phyloP scores from a whole-genome alignment of 73 alveolate genomes.

The Paramecium tetraurelia region DNA sequence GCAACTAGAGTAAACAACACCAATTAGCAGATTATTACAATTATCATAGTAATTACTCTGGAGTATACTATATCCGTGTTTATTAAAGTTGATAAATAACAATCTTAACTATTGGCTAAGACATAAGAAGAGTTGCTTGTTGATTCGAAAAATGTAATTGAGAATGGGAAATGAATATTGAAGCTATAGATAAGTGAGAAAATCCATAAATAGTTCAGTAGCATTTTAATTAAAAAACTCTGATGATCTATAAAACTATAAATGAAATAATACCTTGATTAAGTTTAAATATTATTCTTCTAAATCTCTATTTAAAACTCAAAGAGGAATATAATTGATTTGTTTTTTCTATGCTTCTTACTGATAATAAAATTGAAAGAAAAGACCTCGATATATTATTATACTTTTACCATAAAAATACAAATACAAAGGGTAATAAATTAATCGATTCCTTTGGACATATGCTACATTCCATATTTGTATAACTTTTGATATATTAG shows the following conservation, averaged over 20 bases:
- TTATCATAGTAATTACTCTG: neutral
- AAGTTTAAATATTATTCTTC: neutral
- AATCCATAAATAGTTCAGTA: neutral
- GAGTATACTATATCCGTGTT: neutral
- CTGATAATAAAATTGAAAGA: neutral
- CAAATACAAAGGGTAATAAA: neutral
- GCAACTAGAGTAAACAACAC: neutral
- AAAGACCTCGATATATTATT: neutral
- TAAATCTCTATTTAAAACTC: neutral
- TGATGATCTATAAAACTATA: neutral
- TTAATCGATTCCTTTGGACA: neutral
- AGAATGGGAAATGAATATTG: neutral
- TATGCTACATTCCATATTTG: neutral
- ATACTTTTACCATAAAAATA: neutral
- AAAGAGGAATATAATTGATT: neutral
- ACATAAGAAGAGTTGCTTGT: neutral
- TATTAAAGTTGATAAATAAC: neutral
- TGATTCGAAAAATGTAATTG: neutral
- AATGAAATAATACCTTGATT: neutral
- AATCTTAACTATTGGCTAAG: neutral
- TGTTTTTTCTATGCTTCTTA: neutral
- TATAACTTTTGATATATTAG: neutral
- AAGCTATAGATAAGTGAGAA: neutral
- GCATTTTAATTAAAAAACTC: neutral
- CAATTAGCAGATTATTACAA: neutral